Percentiles rank a stretch among this genome's conserved stretches.
These are phyloP conservation scores for Hura crepitans DNA, from an alignment of 441 rosid genomes.

Conservation along the genomic window DNA sequence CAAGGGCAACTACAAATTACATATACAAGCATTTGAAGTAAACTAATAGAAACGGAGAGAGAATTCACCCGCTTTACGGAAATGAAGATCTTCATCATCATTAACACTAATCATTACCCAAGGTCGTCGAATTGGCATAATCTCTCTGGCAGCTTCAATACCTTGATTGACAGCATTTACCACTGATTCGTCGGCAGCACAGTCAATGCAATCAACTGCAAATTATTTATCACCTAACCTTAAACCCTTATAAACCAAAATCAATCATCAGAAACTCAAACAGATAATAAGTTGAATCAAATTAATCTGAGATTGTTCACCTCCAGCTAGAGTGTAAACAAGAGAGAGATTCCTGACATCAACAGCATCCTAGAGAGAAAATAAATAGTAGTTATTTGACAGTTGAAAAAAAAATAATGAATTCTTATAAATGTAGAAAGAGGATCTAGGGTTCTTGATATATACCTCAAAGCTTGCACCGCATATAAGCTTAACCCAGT, in stretches of 20 bases:
- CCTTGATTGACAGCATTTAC: conserved; percentile 59
- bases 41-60: background rate
- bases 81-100: conserved; percentile 63
- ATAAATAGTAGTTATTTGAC: background rate
- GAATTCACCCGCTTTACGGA: conserved; percentile 54
- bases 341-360: conserved; percentile 63
- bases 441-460: background rate
- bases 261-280: background rate
- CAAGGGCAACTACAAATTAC: background rate
- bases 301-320: conserved; percentile 23
- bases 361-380: conserved; percentile 43
- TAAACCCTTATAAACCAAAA: conserved; percentile 1
- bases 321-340: conserved; percentile 66
- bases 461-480: conserved; percentile 66
- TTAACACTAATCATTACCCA: conserved; percentile 70
- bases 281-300: background rate
- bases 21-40: background rate
- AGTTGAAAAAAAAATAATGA: background rate
- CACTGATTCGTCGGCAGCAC: conserved; percentile 61
- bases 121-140: conserved; percentile 43
- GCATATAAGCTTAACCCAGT: conserved; percentile 71
- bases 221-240: conserved; percentile 15
- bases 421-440: background rate
- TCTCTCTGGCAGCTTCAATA: conserved; percentile 42
- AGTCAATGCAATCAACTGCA: conserved; percentile 65